A percentile compares a stretch with the other conserved stretches of the same genome.
phyloP scores from a whole-genome alignment of 768 basidiomycete genomes.

The Calocybe cyanea region DNA sequence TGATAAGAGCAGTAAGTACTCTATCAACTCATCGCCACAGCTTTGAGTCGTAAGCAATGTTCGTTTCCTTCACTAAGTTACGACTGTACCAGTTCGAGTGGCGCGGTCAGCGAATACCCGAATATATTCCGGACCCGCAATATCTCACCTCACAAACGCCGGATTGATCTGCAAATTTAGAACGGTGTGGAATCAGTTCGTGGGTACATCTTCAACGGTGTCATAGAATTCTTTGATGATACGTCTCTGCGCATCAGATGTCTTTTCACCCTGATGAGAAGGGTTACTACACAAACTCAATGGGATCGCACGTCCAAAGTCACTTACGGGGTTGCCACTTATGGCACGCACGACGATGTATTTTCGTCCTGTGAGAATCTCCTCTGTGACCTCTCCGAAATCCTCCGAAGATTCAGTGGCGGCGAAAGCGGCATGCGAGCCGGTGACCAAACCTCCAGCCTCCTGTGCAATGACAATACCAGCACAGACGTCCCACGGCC shows the following conservation, averaged over 20 bases:
- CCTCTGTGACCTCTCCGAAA: slow-evolving; percentile 64
- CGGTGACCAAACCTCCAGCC: slow-evolving; percentile 79
- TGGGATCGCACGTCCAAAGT: neutral
- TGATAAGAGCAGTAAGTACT: too few relatives aligned
- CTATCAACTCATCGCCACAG: too few relatives aligned
- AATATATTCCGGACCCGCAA: too few relatives aligned
- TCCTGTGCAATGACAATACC: slow-evolving; percentile 90
- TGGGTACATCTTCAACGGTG: slow-evolving; percentile 68
- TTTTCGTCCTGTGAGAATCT: slow-evolving; percentile 73
- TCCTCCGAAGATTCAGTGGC: slow-evolving; percentile 29
- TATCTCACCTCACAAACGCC: too few relatives aligned
- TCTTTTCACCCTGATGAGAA: slow-evolving; percentile 49
- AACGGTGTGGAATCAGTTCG: slow-evolving; percentile 31
- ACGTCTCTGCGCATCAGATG: slow-evolving; percentile 67
- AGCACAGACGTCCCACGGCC: slow-evolving; percentile 89
- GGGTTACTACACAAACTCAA: neutral
- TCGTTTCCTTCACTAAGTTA: too few relatives aligned
- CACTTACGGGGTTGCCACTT: slow-evolving; percentile 48
- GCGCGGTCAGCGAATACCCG: too few relatives aligned
- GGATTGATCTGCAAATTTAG: too few relatives aligned
- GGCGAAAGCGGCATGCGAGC: slow-evolving; percentile 50
- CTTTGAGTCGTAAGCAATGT: too few relatives aligned
- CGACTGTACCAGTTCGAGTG: too few relatives aligned
- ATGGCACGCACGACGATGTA: slow-evolving; percentile 76
- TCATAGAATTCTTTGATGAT: slow-evolving; percentile 85